Evolutionary conservation across 2,329 filamentous ascomycete species (phyloP).

Genomic region (Monosporascus sp.): DNA sequence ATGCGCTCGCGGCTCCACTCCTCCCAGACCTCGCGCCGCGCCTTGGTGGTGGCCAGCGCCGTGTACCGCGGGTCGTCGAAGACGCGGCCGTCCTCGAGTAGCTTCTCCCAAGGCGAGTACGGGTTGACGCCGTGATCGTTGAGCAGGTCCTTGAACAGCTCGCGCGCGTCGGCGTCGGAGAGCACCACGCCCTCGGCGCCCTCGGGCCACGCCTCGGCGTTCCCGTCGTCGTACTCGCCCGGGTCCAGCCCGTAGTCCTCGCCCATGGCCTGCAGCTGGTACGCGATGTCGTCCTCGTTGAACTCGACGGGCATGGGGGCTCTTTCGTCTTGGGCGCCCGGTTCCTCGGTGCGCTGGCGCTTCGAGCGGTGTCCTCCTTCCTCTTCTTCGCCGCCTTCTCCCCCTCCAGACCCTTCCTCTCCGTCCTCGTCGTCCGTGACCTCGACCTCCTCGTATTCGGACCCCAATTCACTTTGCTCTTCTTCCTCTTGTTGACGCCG

Average conservation of each 20-base stretch:
- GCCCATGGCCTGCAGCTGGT: slow-evolving; percentile 85
- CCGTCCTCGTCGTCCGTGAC: slow-evolving; percentile 54
- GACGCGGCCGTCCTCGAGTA: slow-evolving; percentile 76
- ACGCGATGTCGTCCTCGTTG: slow-evolving; percentile 90
- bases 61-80: slow-evolving; percentile 86
- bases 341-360: slow-evolving; percentile 41
- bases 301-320: slow-evolving; percentile 63
- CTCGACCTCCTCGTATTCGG: slow-evolving; percentile 75
- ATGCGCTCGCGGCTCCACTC: slow-evolving; percentile 79
- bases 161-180: slow-evolving; percentile 68
- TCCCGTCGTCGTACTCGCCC: slow-evolving; percentile 67
- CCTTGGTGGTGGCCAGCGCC: slow-evolving; percentile 72
- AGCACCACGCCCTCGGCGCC: slow-evolving; percentile 66
- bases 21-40: slow-evolving; percentile 76
- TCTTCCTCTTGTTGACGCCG: slow-evolving; percentile 34
- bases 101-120: slow-evolving; percentile 85
- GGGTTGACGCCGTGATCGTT: slow-evolving; percentile 79
- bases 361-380: slow-evolving; percentile 42
- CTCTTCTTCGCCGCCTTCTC: slow-evolving; percentile 46
- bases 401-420: slow-evolving; percentile 47
- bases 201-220: slow-evolving; percentile 60
- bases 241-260: slow-evolving; percentile 75
- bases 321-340: slow-evolving; percentile 20
- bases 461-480: slow-evolving; percentile 49
- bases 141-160: slow-evolving; percentile 79